Base-by-base conservation (phyloP, 345 rosid species). In the Orychophragmus violaceus region DNA sequence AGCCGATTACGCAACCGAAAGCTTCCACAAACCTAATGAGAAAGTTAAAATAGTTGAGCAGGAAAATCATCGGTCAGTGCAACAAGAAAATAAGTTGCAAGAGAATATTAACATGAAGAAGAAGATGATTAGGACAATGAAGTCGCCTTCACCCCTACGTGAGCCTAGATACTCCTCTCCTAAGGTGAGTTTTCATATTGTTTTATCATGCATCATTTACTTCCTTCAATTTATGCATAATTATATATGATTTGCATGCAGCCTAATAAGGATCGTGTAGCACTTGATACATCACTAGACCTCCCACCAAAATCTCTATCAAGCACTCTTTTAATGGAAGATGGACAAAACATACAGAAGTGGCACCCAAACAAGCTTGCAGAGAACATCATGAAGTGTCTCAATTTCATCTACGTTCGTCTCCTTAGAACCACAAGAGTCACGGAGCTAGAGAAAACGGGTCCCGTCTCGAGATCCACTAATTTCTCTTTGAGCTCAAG, bases 321-420 rank as follows among this genome's bases (percentile, higher is more conserved):
- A 1, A 81, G 78, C 60, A 62, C 86, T 22, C 69, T 81, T 16
- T 66, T 76, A 29, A 66, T 77, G 58, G 95, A 85, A 67, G 96
- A 89, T 18, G 76, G 76, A 27, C 70, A 71, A 63, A 84, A 56
- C 77, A 75, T 62, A 48, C 89, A 84, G 56, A 88, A 76, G 39
- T 75, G 83, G 84, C 87, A 86, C 37, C 93, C 96, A 22, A 89
- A 89, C 82, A 89, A 86, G 78, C 82, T 92, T 7, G 85, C 98
- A 0, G 96, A 89, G 77, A 84, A 81, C 71, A 87, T 87, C 51
- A 80, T 92, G 84, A 87, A 80, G 75, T 32, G 98, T 71, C 79
- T 93, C 59, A 87, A 82, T 76, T 86, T 89, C 80, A 80, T 46
- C 52, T 87, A 79, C 56, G 77, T 87, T 8, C 85, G 97, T 69